Conservation (phyloP, 768 basidiomycete genomes). For the Rhodotorula taiwanensis region DNA sequence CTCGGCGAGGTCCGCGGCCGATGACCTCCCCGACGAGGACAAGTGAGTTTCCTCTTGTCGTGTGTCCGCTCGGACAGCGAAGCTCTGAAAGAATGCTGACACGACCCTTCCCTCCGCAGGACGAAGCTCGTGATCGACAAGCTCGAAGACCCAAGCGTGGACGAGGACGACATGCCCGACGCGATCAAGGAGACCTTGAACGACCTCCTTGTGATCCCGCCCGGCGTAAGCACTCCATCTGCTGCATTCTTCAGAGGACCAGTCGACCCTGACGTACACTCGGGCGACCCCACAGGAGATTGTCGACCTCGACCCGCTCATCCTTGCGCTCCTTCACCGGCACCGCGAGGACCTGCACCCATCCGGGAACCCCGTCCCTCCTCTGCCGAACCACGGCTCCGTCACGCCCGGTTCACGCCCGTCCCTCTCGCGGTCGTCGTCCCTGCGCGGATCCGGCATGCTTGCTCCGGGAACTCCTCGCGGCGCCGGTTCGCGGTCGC, state of each 20-base stretch:
- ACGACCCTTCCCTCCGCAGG: not conserved
- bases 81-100: too few species aligned
- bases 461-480: slow-evolving; percentile 15
- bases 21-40: slow-evolving; percentile 21
- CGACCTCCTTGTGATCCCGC: slow-evolving; percentile 14
- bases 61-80: too few species aligned
- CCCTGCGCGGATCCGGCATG: slow-evolving; percentile 22
- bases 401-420: slow-evolving; percentile 25
- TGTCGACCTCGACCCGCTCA: slow-evolving; percentile 29
- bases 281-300: not conserved
- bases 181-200: slow-evolving; percentile 26
- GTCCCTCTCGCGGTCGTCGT: slow-evolving; percentile 33
- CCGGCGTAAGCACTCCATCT: not conserved
- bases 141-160: slow-evolving; percentile 20
- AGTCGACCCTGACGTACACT: not conserved
- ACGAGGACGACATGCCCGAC: slow-evolving; percentile 38
- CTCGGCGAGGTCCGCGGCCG: not conserved
- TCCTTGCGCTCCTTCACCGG: slow-evolving; percentile 31
- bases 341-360: slow-evolving; percentile 33
- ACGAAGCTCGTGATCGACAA: slow-evolving; percentile 13
- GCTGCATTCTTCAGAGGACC: not conserved
- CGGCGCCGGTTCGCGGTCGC: slow-evolving; percentile 16
- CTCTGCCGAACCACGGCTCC: slow-evolving; percentile 32
- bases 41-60: not conserved
- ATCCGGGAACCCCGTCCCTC: slow-evolving; percentile 32